A percentile compares a stretch with the other conserved stretches of the same genome.
These are phyloP conservation scores for Fusarium torulosum DNA, from an alignment of 2,329 filamentous ascomycete genomes.

Conservation along the genomic window DNA sequence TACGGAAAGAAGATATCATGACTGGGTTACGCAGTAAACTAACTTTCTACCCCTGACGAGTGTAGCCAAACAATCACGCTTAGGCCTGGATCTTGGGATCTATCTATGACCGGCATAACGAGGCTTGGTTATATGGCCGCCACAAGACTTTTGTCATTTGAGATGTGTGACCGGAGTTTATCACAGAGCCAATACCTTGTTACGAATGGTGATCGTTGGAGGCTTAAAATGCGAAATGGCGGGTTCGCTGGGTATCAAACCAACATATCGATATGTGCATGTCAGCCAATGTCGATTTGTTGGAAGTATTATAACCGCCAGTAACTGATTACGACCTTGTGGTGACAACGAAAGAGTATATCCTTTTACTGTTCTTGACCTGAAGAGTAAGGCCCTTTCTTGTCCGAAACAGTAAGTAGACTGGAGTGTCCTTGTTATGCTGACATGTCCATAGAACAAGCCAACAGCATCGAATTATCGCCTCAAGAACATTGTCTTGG, in stretches of 20 bases:
- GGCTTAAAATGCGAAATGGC: neutral
- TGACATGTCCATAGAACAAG: neutral
- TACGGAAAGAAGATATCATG: neutral
- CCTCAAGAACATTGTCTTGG: neutral
- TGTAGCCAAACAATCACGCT: neutral
- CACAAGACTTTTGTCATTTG: neutral
- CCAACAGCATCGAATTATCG: neutral
- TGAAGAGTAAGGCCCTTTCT: too few species aligned
- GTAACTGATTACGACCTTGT: neutral
- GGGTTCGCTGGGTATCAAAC: conserved; percentile 1
- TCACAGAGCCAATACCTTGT: conserved; percentile 1
- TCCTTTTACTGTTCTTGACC: neutral
- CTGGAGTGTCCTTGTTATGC: neutral
- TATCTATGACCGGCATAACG: conserved; percentile 5
- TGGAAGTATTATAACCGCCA: neutral
- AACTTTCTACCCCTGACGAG: neutral
- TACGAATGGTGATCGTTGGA: conserved; percentile 1
- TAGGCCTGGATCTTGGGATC: neutral
- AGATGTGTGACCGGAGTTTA: conserved; percentile 5
- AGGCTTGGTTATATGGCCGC: conserved; percentile 2
- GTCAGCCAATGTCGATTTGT: neutral
- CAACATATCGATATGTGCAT: neutral
- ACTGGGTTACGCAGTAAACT: neutral
- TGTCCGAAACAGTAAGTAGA: neutral
- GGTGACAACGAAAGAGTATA: neutral